phyloP scores from a whole-genome alignment of 495 filamentous ascomycete species.

The Aspergillus sclerotioniger region DNA sequence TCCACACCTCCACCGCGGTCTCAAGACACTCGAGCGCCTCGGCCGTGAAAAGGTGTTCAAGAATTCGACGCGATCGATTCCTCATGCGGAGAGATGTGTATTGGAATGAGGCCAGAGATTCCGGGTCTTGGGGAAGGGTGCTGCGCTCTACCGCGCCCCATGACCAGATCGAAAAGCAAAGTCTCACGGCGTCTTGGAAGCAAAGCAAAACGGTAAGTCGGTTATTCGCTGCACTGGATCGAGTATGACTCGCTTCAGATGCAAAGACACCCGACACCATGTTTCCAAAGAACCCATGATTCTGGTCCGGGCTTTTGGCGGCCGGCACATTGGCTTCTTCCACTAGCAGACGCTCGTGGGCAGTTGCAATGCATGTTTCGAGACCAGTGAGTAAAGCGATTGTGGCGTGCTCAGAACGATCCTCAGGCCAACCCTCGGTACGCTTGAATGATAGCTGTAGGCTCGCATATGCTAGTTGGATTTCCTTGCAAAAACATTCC shows the following conservation, averaged over 20 bases:
- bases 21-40: slow-evolving; percentile 96
- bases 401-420: slow-evolving; percentile 45
- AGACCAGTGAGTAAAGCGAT: slow-evolving; percentile 83
- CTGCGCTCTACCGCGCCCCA: slow-evolving; percentile 72
- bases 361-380: slow-evolving; percentile 83
- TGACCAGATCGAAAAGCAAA: slow-evolving; percentile 92
- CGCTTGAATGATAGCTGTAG: slow-evolving; percentile 45
- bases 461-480: slow-evolving; percentile 67
- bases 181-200: slow-evolving; percentile 90
- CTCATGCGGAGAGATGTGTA: slow-evolving; percentile 87
- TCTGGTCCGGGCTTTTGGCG: slow-evolving; percentile 77
- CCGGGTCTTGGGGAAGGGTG: slow-evolving; percentile 55
- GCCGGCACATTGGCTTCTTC: slow-evolving; percentile 68
- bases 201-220: slow-evolving; percentile 90
- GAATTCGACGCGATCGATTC: slow-evolving; percentile 78
- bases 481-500: slow-evolving; percentile 79
- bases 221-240: slow-evolving; percentile 84
- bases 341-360: slow-evolving; percentile 76
- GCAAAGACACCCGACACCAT: slow-evolving; percentile 94
- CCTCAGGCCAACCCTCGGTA: slow-evolving; percentile 43
- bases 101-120: slow-evolving; percentile 77
- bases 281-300: slow-evolving; percentile 91
- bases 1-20: slow-evolving; percentile 83
- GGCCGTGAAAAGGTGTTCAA: slow-evolving; percentile 90
- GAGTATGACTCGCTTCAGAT: slow-evolving; percentile 69